Evolutionary conservation across 1,284 basidiomycete species (phyloP).

Genomic region (Heterobasidion irregulare): DNA sequence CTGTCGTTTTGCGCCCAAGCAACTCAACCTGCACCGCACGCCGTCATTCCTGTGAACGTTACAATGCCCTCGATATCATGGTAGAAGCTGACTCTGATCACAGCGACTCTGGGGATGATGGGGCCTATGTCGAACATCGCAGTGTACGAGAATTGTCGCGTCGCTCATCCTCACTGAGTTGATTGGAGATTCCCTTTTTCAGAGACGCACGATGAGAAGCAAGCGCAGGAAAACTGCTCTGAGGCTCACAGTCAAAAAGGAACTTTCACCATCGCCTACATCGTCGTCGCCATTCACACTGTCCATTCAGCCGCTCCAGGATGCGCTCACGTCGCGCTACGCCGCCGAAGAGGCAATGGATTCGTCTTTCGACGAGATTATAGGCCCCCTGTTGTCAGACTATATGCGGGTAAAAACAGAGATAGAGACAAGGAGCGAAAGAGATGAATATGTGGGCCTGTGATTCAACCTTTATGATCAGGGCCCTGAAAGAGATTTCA

Average conservation of each 20-base stretch:
- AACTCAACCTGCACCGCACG: too few relatives aligned
- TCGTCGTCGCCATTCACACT: not conserved
- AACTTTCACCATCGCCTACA: not conserved
- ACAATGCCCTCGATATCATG: too few relatives aligned
- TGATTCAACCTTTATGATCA: not conserved
- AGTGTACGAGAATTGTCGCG: not conserved
- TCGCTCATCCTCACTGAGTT: not conserved
- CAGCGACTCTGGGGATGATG: not conserved
- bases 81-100: too few relatives aligned
- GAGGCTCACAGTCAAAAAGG: not conserved
- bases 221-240: not conserved
- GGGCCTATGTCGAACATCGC: not conserved
- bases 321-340: conserved; percentile 8
- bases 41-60: too few relatives aligned
- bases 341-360: conserved; percentile 9
- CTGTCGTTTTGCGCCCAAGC: too few relatives aligned
- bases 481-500: not conserved
- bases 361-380: conserved; percentile 16
- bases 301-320: conserved; percentile 10
- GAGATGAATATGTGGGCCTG: conserved; percentile 12
- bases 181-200: not conserved
- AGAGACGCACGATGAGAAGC: not conserved
- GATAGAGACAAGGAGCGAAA: conserved; percentile 7
- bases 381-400: conserved; percentile 15
- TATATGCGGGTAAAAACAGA: conserved; percentile 12